A percentile compares a stretch with the other conserved stretches of the same genome.
Evolutionary conservation across 2,329 filamentous ascomycete genomes (phyloP).

Genomic region (Penicillium sp.): DNA sequence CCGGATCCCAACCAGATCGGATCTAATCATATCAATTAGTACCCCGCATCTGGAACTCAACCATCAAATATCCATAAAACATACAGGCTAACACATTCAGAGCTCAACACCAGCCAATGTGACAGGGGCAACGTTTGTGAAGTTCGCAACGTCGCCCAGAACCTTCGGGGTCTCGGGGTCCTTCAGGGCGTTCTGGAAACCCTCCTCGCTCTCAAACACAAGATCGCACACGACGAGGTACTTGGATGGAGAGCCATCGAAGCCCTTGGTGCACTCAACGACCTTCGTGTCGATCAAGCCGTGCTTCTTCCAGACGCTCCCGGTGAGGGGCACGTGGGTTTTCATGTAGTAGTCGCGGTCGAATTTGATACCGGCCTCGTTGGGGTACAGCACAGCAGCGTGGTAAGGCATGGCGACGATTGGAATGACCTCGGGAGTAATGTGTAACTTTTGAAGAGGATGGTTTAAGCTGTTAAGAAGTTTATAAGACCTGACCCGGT

Average conservation of each 20-base stretch:
- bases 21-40: neutral
- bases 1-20: neutral
- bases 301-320: conserved; percentile 13
- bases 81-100: neutral
- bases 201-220: conserved; percentile 18
- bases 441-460: neutral
- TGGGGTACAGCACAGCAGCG: conserved; percentile 20
- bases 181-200: conserved; percentile 7
- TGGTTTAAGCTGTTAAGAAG: no score
- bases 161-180: conserved; percentile 5
- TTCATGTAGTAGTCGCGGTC: conserved; percentile 22
- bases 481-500: no score
- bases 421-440: neutral
- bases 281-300: conserved; percentile 17
- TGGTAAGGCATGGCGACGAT: conserved; percentile 16
- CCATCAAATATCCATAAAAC: neutral
- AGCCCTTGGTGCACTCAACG: conserved; percentile 14
- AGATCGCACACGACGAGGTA: conserved; percentile 16
- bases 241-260: conserved; percentile 15
- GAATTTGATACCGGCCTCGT: conserved; percentile 17
- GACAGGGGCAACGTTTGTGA: conserved; percentile 21
- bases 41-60: neutral
- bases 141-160: conserved; percentile 22
- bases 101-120: conserved; percentile 14
- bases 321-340: conserved; percentile 23